Base-by-base conservation (phyloP, 805 yeast species). In the Hermanozyma aechmeae region DNA sequence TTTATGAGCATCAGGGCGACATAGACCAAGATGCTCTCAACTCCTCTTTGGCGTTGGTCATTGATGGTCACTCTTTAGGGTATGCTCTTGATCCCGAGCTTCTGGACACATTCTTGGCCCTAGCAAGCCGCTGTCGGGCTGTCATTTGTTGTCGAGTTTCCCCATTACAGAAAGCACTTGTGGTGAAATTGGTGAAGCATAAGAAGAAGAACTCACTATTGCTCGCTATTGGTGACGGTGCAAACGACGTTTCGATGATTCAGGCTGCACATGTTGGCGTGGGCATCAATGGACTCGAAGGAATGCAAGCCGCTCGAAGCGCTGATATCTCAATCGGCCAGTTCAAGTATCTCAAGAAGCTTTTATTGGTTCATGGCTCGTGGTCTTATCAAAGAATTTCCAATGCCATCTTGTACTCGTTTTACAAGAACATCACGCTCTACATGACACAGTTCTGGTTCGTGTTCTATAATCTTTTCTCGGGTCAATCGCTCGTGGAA, bases 191-290 rank as follows among this genome's bases (percentile, higher is more conserved):
- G 71, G 97, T 89, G 13, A 92, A 92, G 51, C 64, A 83, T 28
- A 79, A 84, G 58, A 58, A 58, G 53, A 69, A 71, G 47, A 77
- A 80, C 27, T 73, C 95, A 2, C 54, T 82, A 24, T 55, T 93
- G 24, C 62, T 92, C 35, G 97, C 98, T 1, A 80, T 92, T 48
- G 99, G 99, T 25, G 99, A 92, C 57, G 99, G 99, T 48, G 99
- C 99, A 3, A 92, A 92, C 50, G 99, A 92, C 60, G 98, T 92
- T 23, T 80, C 95, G 21, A 92, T 92, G 99, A 92, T 92, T 40
- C 98, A 92, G 56, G 97, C 98, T 11, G 98, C 98, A 0, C 97
- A 92, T 54, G 96, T 92, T 30, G 99, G 99, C 38, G 95, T 92
- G 15, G 99, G 99, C 51, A 93, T 92, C 38, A 83, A 94, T 56